Base-by-base conservation (phyloP, 306 rosid genomes). In the Senna tora region DNA sequence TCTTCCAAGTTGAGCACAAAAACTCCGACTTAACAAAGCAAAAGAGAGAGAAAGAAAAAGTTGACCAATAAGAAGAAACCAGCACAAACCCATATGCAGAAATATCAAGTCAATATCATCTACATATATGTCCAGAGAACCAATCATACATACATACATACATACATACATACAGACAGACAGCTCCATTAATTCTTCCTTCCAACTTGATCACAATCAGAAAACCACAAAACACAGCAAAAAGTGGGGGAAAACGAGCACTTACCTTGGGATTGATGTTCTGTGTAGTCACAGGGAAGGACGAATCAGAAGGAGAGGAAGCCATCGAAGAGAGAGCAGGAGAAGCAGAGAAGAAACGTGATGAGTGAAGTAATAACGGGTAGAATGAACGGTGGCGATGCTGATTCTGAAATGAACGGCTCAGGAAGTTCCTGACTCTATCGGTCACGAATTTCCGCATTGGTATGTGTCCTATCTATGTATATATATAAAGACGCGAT, bases 181-280 rank as follows among this genome's bases (percentile, higher is more conserved):
- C 69, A 76, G 28, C 64, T 57, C 64, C 9, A 7, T 6, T 7
- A 7, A 71, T 15, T 25, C 42, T 30, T 7, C n/a, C 42, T 30
- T 7, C n/a, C 6, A 59, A 2, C 53, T 32, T 13, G 33, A 17
- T 1, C 6, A 5, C 36, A 1, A 11, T 9, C 30, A 36, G 3
- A 64, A 42, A 69, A 8, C 13, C 15, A 67, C 19, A 2, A 21
- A 21, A 51, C 5, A 19, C 0, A 19, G 20, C 67, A 0, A 15
- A 52, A 49, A 43, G 45, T 38, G 20, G 19, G 32, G 12, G n/a
- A n/a, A 21, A 1, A 5, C 62, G 16, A 57, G 21, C 19, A 8
- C 12, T 19, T 30, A 84, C 87, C 89, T 87, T 85, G 50, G 83
- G 87, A 57, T 83, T 87, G 65, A 87, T 73, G 47, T 76, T 87